These are phyloP conservation scores for Xylariomycetidae sp. DNA, from an alignment of 2,329 filamentous ascomycete species.

Conservation along the genomic window DNA sequence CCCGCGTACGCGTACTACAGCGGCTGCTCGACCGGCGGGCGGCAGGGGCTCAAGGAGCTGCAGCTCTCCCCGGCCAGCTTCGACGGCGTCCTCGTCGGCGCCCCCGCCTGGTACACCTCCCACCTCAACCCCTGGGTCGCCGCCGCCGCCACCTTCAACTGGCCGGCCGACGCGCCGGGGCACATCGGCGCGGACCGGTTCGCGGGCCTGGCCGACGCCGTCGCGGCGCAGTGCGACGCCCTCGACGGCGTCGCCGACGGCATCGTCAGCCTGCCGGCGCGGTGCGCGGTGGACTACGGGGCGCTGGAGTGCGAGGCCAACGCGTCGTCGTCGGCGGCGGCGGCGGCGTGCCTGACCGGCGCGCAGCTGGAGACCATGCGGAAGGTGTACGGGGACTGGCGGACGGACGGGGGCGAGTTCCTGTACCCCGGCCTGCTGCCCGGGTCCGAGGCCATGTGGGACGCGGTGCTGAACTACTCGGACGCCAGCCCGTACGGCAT, in stretches of 20 bases:
- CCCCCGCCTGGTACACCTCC: constrained; percentile 43
- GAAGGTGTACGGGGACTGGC: constrained; percentile 26
- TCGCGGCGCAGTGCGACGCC: constrained; percentile 44
- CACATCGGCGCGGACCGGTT: constrained; percentile 44
- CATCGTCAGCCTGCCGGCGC: constrained; percentile 40
- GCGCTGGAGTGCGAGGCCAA: constrained; percentile 32
- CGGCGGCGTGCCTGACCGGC: constrained; percentile 37
- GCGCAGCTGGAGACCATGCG: constrained; percentile 33
- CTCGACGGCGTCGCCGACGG: constrained; percentile 43
- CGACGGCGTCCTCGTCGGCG: constrained; percentile 48
- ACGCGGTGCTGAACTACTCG: constrained; percentile 24
- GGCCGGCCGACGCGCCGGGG: constrained; percentile 36
- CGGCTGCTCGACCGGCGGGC: constrained; percentile 53
- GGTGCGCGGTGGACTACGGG: constrained; percentile 39
- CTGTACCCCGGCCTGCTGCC: constrained; percentile 39
- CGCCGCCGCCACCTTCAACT: constrained; percentile 40
- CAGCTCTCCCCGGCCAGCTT: constrained; percentile 50
- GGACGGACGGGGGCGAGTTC: constrained; percentile 24
- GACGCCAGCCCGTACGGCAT: constrained; percentile 28
- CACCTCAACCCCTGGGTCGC: constrained; percentile 38
- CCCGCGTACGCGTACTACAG: constrained; percentile 46
- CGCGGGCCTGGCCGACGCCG: constrained; percentile 29
- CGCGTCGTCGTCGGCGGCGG: no score
- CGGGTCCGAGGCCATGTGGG: constrained; percentile 37
- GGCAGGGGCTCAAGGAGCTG: constrained; percentile 49